Evolutionary conservation across 2,329 filamentous ascomycete genomes (phyloP), one percentile per base, ranked within the genome.

Genomic region (Pseudofabraea citricarpa): DNA sequence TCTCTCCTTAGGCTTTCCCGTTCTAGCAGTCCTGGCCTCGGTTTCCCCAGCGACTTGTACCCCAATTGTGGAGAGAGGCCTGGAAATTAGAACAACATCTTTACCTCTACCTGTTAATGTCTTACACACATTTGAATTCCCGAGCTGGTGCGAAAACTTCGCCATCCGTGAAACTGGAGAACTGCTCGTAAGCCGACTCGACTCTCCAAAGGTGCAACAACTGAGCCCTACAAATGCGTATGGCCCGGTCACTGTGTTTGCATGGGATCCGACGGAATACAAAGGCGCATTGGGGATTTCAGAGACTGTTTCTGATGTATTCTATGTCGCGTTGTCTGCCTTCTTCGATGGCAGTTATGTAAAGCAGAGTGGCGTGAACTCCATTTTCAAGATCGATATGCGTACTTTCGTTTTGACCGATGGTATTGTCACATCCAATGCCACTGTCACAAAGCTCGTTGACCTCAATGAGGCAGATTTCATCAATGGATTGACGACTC

Each of bases 211-310:
- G 40, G 47, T 68, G 3, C 58, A 57, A 46, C 52, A 63, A 21
- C 48, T 69, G 26, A 50, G 65, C 40, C 64, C 64, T 2, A 45
- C 46, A 10, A 35, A 32, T 2, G 32, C 32, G 8, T 41, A 38
- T 10, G 41, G 19, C 15, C 47, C 49, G 8, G 39, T 47, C 10
- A 50, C 56, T 13, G 47, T 57, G 12, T 49, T 63, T 10, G 42
- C 63, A 7, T 55, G 64, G 38, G 47, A 53, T 7, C 63, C 66
- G 42, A 52, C 53, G 4, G 41, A 44, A 18, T 51, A 53, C 24
- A 49, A 48, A n/a, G 57, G 59, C n/a, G 47, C 61, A 5, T 49
- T 61, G 3, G 64, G 64, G 2, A 66, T 68, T 18, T 54, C 61
- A 5, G 64, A 68, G 47, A 52, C 60, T 12, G 33, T 49, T 6